Base-by-base conservation (phyloP, 139 green algal species). In the Chlorella vulgaris region DNA sequence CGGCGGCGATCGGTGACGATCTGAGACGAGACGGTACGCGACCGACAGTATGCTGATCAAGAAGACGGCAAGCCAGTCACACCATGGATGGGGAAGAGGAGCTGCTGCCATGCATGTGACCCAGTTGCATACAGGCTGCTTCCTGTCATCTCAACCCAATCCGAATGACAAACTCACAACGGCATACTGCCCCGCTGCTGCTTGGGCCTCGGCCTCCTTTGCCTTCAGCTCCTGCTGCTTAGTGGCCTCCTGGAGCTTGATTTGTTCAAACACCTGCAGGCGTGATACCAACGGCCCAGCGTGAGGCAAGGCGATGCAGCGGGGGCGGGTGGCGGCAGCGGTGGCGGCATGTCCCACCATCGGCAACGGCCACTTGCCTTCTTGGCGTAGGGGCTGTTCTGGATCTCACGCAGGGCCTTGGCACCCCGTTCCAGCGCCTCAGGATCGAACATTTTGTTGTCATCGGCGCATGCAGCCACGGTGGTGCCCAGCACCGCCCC, bases 391-490 rank as follows among this genome's bases (percentile, higher is more conserved):
- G 94, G 88, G 0, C 93, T 98, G 67, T 84, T 83, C 74, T 99
- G 96, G 63, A 99, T 99, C 76, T 99, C 97, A 7, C 96, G 78
- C 29, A 99, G 84, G 19, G 96, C 97, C 85, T 98, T 98, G 3
- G 97, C 97, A 40, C 95, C 97, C 15, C 97, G 86, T 85, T 99
- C 97, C 26, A 98, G 87, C 24, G 95, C 95, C 80, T 99, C 97
- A 10, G 97, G 96, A 84, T 99, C 97, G 69, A 99, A 98, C 47
- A 80, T 82, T 47, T 85, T 84, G 51, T 81, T 76, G n/a, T 70
- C 62, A 69, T 87, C 81, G 15, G 80, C 70, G 31, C 74, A 84
- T 31, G 78, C 84, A 21, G 85, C 82, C 29, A 83, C 77, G 4
- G 74, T 61, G 36, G 43, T 51, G 24, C 65, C 50, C 24, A 69